These are phyloP conservation scores for Henningerozyma blattae DNA, from an alignment of 805 yeast species.

Conservation along the genomic window DNA sequence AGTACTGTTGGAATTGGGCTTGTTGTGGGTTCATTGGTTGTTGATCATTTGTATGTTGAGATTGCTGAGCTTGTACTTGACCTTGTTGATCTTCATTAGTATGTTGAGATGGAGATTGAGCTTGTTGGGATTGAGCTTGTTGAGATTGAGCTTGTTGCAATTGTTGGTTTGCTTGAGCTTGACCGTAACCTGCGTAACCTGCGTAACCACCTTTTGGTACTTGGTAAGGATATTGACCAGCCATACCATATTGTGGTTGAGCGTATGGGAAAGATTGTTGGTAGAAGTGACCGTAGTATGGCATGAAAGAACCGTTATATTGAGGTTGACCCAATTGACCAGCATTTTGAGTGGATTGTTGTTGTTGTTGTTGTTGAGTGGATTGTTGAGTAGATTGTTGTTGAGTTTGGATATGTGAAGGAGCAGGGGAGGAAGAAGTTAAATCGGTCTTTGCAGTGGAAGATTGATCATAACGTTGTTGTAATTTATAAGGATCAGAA, in stretches of 20 bases:
- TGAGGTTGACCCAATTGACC: conserved; percentile 11
- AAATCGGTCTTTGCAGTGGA: conserved; percentile 14
- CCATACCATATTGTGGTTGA: conserved; percentile 26
- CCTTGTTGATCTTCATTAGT: conserved; percentile 5
- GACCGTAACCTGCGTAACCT: conserved; percentile 3
- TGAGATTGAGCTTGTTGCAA: conserved; percentile 11
- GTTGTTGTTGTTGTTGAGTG: conserved; percentile 17
- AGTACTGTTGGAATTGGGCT: conserved; percentile 23
- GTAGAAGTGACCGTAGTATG: conserved; percentile 25
- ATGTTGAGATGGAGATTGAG: conserved; percentile 5
- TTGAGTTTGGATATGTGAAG: conserved; percentile 14
- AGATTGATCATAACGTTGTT: conserved; percentile 18
- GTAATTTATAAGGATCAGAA: conserved; percentile 12
- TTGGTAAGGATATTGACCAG: conserved; percentile 23
- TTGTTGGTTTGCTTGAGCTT: conserved; percentile 12
- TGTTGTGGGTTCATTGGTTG: conserved; percentile 20
- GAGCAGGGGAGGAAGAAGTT: conserved; percentile 12
- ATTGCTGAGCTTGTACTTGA: conserved; percentile 15
- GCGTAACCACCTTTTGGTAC: conserved; percentile 20
- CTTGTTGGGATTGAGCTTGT: conserved; percentile 12
- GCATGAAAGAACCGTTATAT: conserved; percentile 25
- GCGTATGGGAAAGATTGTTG: conserved; percentile 27
- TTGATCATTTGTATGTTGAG: conserved; percentile 10
- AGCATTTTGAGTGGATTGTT: not conserved
- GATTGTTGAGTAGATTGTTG: conserved; percentile 8